These are phyloP conservation scores for Podaxis mareebaensis DNA, from an alignment of 768 basidiomycete genomes.

Conservation along the genomic window DNA sequence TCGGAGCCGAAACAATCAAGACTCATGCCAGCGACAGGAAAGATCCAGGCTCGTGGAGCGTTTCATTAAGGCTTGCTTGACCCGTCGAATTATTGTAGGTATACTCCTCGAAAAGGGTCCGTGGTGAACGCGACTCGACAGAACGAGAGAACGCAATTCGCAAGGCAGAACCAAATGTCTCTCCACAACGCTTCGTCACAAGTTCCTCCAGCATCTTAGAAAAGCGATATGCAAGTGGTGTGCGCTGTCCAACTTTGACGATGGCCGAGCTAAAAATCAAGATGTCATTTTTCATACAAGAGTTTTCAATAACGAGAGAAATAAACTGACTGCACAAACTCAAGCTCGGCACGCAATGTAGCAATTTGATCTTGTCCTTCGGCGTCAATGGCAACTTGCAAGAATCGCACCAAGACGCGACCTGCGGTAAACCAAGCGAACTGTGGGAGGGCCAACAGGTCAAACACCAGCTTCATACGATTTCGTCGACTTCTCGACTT, in stretches of 20 bases:
- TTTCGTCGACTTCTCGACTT: conserved; percentile 22
- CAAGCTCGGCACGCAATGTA: conserved; percentile 61
- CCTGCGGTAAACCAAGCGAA: conserved; percentile 73
- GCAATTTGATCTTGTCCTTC: conserved; percentile 57
- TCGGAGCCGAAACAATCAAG: conserved; percentile 13
- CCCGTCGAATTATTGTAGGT: conserved; percentile 22
- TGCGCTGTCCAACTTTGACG: conserved; percentile 60
- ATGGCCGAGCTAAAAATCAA: conserved; percentile 49
- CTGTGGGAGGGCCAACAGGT: conserved; percentile 28
- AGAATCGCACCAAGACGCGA: conserved; percentile 64
- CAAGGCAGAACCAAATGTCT: conserved; percentile 26
- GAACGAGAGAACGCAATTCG: conserved; percentile 37
- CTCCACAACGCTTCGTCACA: conserved; percentile 39
- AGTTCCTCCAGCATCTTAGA: conserved; percentile 57
- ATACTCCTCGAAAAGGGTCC: conserved; percentile 33
- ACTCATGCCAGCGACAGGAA: conserved; percentile 32
- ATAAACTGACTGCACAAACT: conserved; percentile 60
- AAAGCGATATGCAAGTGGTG: conserved; percentile 66
- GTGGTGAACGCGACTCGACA: conserved; percentile 29
- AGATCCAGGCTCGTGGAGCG: conserved; percentile 36
- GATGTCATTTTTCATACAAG: background rate
- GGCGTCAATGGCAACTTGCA: conserved; percentile 61
- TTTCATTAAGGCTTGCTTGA: conserved; percentile 32
- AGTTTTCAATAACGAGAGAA: background rate
- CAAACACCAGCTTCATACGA: conserved; percentile 1